Evolutionary conservation across 2,329 filamentous ascomycete species (phyloP), one percentile per base, ranked within the genome.

Genomic region (Talaromyces pinophilus): DNA sequence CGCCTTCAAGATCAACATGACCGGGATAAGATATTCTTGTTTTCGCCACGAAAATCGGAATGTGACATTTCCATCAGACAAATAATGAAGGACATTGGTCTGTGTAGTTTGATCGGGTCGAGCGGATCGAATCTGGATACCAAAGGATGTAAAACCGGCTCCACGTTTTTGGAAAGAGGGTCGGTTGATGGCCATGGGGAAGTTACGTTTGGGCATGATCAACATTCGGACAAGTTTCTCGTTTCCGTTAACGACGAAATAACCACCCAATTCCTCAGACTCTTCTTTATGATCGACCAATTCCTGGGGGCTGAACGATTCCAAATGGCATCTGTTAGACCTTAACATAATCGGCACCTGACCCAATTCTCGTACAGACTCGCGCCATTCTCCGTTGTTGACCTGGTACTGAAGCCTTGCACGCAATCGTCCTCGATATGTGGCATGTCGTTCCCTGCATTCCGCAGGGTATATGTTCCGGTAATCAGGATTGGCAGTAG

Each of bases 31-130:
- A 75, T 92, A 99, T 79, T 99, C 95, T 72, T 93, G 92, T 81
- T 99, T 99, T 71, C 93, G 87, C 94, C 94, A 99, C 6, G 94
- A 97, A 80, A 99, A 99, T 65, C 95, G 87, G 80, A 99, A 97
- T 0, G 92, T 98, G 73, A 98, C 89, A 78, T 97, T 98, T 70
- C 95, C 95, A 77, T 99, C 95, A 72, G 86, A 92, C 65, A 99
- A 86, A 78, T 98, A 99, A 80, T 99, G 95, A 59, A 99, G 85
- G 40, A 96, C 93, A 74, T 98, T 99, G 44, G 94, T 98, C 79
- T 98, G 94, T 35, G 93, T 97, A 8, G 94, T 97, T 81, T 99
- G 93, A 79, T 99, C 95, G n/a, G 93, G 93, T 67, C 95, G 88
- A 64, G 97, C 93, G 2, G 90, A 96, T 80, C 95, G 90, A 71